phyloP scores from a whole-genome alignment of 352 stramenopile genomes.

The Globisporangium solare region DNA sequence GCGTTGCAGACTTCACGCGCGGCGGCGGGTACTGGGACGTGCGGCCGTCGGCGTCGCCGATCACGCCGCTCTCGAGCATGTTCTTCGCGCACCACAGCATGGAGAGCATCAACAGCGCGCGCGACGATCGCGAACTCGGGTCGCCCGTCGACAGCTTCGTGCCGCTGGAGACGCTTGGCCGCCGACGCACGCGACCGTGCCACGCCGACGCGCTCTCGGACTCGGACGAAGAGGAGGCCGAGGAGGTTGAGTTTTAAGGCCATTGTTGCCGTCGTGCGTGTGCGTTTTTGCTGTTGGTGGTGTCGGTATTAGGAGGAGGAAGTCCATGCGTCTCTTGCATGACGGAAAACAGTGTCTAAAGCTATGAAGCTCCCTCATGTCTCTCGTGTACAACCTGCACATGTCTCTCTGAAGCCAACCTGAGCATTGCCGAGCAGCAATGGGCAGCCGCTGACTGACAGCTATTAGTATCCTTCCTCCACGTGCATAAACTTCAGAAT shows the following conservation, averaged over 20 bases:
- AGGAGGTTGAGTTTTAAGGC: slow-evolving; percentile 14
- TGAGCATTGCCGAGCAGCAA: too few relatives aligned
- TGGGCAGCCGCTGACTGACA: too few relatives aligned
- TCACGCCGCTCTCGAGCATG: slow-evolving; percentile 39
- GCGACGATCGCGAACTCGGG: not conserved
- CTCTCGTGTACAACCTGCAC: too few relatives aligned
- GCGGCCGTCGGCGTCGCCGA: slow-evolving; percentile 38
- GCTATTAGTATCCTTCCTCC: too few relatives aligned
- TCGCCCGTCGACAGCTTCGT: slow-evolving; percentile 37
- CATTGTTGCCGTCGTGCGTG: too few relatives aligned
- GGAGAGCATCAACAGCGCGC: slow-evolving; percentile 9
- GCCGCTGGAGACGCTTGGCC: slow-evolving; percentile 28
- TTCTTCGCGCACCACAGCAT: slow-evolving; percentile 19
- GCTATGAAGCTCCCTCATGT: too few relatives aligned
- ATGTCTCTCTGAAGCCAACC: too few relatives aligned
- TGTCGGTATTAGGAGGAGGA: too few relatives aligned
- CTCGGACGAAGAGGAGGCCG: slow-evolving; percentile 8
- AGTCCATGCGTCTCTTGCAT: too few relatives aligned
- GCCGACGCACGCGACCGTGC: slow-evolving; percentile 12
- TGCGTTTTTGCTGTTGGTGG: too few relatives aligned
- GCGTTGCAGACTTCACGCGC: slow-evolving; percentile 39
- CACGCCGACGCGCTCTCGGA: slow-evolving; percentile 8
- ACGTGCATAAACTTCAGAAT: too few relatives aligned
- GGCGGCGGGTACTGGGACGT: slow-evolving; percentile 46
- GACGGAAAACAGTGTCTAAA: too few relatives aligned